These are phyloP conservation scores for peach (Prunus persica) DNA, from an alignment of 306 rosid species.

Conservation along the genomic window Prunus_persica_NCBIv2 NC_034009.1:34052501-34053000, in stretches of 20 bases:
- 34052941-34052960: constrained; percentile 41
- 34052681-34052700: constrained; percentile 35
- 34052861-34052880: constrained; percentile 31
- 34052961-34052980: constrained; percentile 37
- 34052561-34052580: constrained; percentile 45
- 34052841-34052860: constrained; percentile 40
- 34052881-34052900: constrained; percentile 18
- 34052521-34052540: constrained; percentile 42
- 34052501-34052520: constrained; percentile 23
- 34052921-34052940: constrained; percentile 30
- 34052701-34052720: constrained; percentile 39
- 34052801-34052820: constrained; percentile 48
- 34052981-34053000: constrained; percentile 14
- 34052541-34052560: constrained; percentile 40
- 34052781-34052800: constrained; percentile 46
- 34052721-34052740: constrained; percentile 35
- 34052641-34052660: constrained; percentile 39
- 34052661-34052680: constrained; percentile 40
- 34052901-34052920: constrained; percentile 41
- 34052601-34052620: constrained; percentile 9
- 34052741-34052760: constrained; percentile 34
- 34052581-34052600: constrained; percentile 34
- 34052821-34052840: constrained; percentile 47
- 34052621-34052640: constrained; percentile 12
- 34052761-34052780: constrained; percentile 18